Conservation (phyloP, 2,329 filamentous ascomycete genomes). For the Aspergillus ibericus region DNA sequence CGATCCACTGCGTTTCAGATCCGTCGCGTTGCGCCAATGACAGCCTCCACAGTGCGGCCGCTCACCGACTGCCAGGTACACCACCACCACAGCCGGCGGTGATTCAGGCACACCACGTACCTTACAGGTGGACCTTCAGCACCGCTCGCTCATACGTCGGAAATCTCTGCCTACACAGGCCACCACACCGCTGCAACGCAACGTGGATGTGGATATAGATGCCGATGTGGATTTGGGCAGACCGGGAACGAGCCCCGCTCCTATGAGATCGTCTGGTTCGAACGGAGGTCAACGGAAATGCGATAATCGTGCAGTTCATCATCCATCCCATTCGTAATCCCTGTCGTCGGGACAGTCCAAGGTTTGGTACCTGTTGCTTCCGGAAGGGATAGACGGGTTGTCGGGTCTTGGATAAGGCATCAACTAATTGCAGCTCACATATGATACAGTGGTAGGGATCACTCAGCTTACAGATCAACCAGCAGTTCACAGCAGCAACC, state of each 20-base stretch:
- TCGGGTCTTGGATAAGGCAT: too few species aligned
- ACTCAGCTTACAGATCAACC: too few species aligned
- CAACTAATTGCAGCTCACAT: too few species aligned
- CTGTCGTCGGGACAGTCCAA: too few species aligned
- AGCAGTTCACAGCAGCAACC: too few species aligned
- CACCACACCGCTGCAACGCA: neutral
- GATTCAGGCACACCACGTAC: neutral
- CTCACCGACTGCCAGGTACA: neutral
- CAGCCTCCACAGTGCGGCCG: neutral
- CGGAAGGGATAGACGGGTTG: too few species aligned
- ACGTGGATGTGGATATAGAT: neutral
- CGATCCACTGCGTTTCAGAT: constrained; percentile 1
- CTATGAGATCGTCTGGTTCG: neutral
- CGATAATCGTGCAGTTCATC: too few species aligned
- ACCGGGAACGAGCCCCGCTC: neutral
- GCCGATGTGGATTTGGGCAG: neutral
- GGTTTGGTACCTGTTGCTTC: too few species aligned
- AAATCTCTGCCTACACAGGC: neutral
- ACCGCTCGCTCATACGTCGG: neutral
- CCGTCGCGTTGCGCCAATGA: neutral
- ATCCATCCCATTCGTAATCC: too few species aligned
- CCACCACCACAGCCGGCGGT: too few species aligned
- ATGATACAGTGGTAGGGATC: too few species aligned
- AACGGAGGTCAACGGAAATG: too few species aligned
- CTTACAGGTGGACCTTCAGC: neutral